Evolutionary conservation across 495 filamentous ascomycete species (phyloP).

Genomic region (Ramalina peruviana): DNA sequence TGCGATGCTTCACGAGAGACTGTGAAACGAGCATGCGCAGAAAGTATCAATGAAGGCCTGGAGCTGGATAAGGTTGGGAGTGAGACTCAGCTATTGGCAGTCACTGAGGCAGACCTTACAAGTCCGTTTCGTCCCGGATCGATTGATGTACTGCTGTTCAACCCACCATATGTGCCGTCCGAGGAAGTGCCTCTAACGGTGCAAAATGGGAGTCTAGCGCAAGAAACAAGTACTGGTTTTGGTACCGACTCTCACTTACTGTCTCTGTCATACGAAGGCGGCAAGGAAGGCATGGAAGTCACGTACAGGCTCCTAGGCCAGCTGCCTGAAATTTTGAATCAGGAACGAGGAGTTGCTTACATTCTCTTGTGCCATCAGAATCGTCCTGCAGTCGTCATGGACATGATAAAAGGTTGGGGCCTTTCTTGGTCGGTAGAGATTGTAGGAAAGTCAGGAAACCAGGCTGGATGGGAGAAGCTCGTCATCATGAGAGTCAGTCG

Average conservation of each 20-base stretch:
- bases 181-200: conserved; percentile 43
- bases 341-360: conserved; percentile 64
- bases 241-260: conserved; percentile 67
- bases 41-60: conserved; percentile 14
- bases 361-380: conserved; percentile 78
- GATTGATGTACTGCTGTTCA: conserved; percentile 85
- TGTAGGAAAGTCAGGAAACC: conserved; percentile 71
- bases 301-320: conserved; percentile 62
- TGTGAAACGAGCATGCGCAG: conserved; percentile 36
- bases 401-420: conserved; percentile 42
- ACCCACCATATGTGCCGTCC: conserved; percentile 92
- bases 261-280: conserved; percentile 79
- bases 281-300: conserved; percentile 80
- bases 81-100: conserved; percentile 36
- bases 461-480: conserved; percentile 85
- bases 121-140: conserved; percentile 35
- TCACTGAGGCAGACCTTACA: conserved; percentile 51
- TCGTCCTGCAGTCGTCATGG: conserved; percentile 37
- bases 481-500: conserved; percentile 69
- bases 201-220: conserved; percentile 20
- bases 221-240: conserved; percentile 6
- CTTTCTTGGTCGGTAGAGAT: conserved; percentile 56
- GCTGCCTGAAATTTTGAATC: conserved; percentile 47
- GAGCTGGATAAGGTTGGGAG: conserved; percentile 5
- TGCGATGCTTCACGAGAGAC: conserved; percentile 56